phyloP scores from a whole-genome alignment of 2,329 filamentous ascomycete genomes.

The Aspergillus flavus region DNA sequence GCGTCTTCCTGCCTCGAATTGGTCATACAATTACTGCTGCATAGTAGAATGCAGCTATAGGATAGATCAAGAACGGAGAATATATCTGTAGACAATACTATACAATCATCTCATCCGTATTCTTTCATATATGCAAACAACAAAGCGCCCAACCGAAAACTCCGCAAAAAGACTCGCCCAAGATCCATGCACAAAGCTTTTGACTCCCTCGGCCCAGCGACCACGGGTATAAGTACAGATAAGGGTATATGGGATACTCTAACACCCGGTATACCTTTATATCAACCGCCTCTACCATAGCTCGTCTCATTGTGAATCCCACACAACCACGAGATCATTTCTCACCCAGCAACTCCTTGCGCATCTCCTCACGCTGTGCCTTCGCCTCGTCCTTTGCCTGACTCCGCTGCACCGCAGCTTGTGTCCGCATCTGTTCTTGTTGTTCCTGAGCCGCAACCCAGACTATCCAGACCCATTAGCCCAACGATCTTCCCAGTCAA shows the following conservation, averaged over 20 bases:
- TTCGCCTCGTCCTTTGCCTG: slow-evolving; percentile 36
- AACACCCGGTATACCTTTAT: background rate
- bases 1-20: too few species aligned
- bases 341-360: slow-evolving; percentile 41
- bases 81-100: background rate
- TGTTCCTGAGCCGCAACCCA: slow-evolving; percentile 45
- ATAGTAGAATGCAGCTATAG: too few species aligned
- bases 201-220: background rate
- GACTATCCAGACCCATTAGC: slow-evolving; percentile 27
- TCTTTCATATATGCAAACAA: slow-evolving; percentile 1
- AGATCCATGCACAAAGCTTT: slow-evolving; percentile 2
- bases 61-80: too few species aligned
- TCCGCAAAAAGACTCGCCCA: background rate
- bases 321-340: slow-evolving; percentile 24
- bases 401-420: slow-evolving; percentile 25
- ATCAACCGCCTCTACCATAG: background rate
- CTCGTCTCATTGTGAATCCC: slow-evolving; percentile 1
- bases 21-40: too few species aligned
- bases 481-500: background rate
- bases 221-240: slow-evolving; percentile 13
- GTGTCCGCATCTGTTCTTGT: slow-evolving; percentile 31
- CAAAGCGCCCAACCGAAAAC: background rate
- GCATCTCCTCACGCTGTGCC: slow-evolving; percentile 42
- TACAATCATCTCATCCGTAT: background rate
- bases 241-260: background rate